Evolutionary conservation across 768 basidiomycete genomes (phyloP), one percentile per base, ranked within the genome.

Genomic region (Tricholoma terreum): DNA sequence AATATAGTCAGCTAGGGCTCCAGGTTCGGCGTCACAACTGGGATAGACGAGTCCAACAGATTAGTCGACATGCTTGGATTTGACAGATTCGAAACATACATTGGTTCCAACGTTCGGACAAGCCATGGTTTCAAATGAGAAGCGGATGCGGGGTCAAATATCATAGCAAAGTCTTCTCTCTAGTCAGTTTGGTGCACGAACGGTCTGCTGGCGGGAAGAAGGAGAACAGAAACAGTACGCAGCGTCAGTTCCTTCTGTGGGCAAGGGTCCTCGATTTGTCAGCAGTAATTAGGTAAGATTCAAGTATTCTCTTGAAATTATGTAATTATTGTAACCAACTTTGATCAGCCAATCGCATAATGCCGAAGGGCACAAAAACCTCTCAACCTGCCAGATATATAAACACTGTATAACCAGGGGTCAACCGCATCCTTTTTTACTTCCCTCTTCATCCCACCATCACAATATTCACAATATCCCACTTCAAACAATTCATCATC

Each of bases 11-110:
- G 92, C 88, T 52, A 98, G 85, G 31, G 94, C 92, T 30, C 86
- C 84, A 30, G 96, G 94, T 69, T 98, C 96, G 40, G 96, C 96
- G 70, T 98, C 96, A 71, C 93, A 96, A 81, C 95, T 97, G 63
- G 14, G 53, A 63, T 46, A 52, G 57, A 56, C 54, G 61, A 50
- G 67, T 59, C 56, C 55, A 66, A 2, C 60, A 42, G 33, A 52
- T 50, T 6, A n/a, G 48, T 42, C 10, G 40, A 21, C 17, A 31
- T 30, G 10, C 9, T 31, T 17, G 8, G 7, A 52, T 22, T 24
- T 58, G 17, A 15, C 43, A 10, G 38, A 24, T 52, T 52, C 51
- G 57, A 48, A 38, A 73, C 84, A 58, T 59, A 94, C 94, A 98
- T 94, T 60, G 94, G 94, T 71, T 94, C 94, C 40, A 98, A 84